Percentiles rank a stretch among this genome's conserved stretches.
Conservation (phyloP, 371 early-diverging fungal genomes). For the Parasitella parasitica region DNA sequence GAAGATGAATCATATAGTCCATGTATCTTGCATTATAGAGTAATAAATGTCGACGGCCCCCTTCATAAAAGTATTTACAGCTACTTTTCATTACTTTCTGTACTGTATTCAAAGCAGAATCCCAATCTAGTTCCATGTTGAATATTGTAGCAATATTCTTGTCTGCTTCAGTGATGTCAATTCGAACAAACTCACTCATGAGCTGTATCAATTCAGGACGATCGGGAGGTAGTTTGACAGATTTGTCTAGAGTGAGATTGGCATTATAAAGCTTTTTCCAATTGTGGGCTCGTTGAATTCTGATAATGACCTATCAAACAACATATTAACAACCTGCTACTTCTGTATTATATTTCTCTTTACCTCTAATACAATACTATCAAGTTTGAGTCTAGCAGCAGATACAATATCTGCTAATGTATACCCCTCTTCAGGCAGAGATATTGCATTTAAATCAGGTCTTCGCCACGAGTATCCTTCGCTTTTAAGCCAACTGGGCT, state of each 20-base stretch:
- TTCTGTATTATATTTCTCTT: neutral
- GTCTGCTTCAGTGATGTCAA: slow-evolving; percentile 32
- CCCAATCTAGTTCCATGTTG: slow-evolving; percentile 28
- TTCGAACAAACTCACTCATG: slow-evolving; percentile 34
- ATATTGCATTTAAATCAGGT: slow-evolving; percentile 3
- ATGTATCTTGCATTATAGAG: slow-evolving; percentile 41
- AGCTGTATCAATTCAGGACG: slow-evolving; percentile 20
- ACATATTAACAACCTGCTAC: neutral
- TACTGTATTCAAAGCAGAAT: slow-evolving; percentile 26
- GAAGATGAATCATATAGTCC: slow-evolving; percentile 44
- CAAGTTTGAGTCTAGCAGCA: slow-evolving; percentile 32
- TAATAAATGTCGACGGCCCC: slow-evolving; percentile 30
- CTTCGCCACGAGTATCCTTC: neutral
- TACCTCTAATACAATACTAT: slow-evolving; percentile 41
- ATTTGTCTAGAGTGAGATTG: slow-evolving; percentile 6
- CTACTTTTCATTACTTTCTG: slow-evolving; percentile 18
- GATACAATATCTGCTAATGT: slow-evolving; percentile 32
- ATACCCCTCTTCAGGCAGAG: slow-evolving; percentile 26
- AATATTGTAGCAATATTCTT: slow-evolving; percentile 26
- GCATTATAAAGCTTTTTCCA: slow-evolving; percentile 37
- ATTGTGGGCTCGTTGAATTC: slow-evolving; percentile 28
- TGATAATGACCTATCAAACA: slow-evolving; percentile 29
- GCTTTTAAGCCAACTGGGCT: slow-evolving; percentile 16
- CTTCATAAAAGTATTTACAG: slow-evolving; percentile 29
- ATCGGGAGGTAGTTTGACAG: neutral